Evolutionary conservation across 2,329 filamentous ascomycete genomes (phyloP).

Genomic region (Lachnellula hyalina): DNA sequence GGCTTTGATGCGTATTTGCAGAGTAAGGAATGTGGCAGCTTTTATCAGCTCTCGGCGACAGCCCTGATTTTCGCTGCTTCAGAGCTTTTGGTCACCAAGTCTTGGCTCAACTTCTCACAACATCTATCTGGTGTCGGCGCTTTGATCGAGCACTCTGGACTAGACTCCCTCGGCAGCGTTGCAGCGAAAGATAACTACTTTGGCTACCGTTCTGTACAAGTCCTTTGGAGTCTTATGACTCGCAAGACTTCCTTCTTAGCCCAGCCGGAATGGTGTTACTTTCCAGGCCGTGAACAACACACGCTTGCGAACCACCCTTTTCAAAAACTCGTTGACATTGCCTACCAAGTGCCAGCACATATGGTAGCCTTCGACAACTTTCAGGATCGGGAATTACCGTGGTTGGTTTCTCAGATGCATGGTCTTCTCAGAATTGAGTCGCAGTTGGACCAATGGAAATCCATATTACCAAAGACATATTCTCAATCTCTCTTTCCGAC

Average conservation of each 20-base stretch:
- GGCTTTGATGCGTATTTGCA: constrained; percentile 14
- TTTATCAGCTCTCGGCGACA: constrained; percentile 10
- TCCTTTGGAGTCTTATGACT: constrained; percentile 8
- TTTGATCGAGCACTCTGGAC: constrained; percentile 15
- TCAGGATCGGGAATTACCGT: background rate
- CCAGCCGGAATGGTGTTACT: constrained; percentile 10
- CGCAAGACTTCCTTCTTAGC: constrained; percentile 6
- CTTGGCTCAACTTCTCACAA: constrained; percentile 12
- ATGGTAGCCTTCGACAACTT: constrained; percentile 12
- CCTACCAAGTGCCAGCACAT: constrained; percentile 10
- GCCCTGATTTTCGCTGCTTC: constrained; percentile 13
- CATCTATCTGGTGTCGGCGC: constrained; percentile 15
- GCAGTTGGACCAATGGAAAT: constrained; percentile 8
- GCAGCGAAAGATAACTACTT: constrained; percentile 6
- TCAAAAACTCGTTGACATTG: constrained; percentile 12
- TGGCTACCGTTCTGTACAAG: constrained; percentile 9
- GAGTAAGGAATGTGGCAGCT: constrained; percentile 1
- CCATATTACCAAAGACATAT: constrained; percentile 6
- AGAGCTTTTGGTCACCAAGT: constrained; percentile 14
- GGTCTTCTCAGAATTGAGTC: constrained; percentile 7
- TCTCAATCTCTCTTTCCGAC: background rate
- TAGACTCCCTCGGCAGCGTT: background rate
- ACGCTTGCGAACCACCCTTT: background rate
- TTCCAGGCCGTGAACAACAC: constrained; percentile 7
- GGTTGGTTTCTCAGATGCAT: constrained; percentile 1